Evolutionary conservation across 2,329 filamentous ascomycete genomes (phyloP), one percentile per base, ranked within the genome.

Genomic region (Fusarium tjaetaba): DNA sequence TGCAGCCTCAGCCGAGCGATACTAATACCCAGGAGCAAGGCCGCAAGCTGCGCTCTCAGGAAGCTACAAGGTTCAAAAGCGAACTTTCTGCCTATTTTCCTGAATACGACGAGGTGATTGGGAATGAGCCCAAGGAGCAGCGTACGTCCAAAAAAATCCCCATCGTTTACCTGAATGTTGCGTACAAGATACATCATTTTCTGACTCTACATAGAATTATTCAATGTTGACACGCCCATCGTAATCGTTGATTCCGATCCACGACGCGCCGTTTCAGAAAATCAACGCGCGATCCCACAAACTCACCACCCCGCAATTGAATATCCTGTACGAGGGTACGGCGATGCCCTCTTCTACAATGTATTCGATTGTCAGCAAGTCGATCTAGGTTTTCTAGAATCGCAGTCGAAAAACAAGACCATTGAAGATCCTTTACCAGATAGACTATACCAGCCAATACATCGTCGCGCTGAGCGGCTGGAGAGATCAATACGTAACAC

Each of bases 21-120:
- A 82, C 82, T 41, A 84, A 85, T 76, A 82, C 83, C 30, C 84
- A 85, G 72, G 85, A 90, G 69, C 91, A 93, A 75, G 92, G 95
- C 73, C 88, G 89, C 78, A 96, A 94, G 80, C 85, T 98, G 80
- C 90, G 96, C 71, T 97, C 94, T 59, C 93, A 97, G 78, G 94
- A 97, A 78, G 93, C 92, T 16, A 92, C 92, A 58, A 89, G 94
- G 76, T 92, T 95, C 84, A 97, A 97, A 87, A 98, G 95, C 83
- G 95, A 98, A 80, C 87, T 98, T 70, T 92, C 95, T 42, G 89
- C 91, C 53, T 98, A 97, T 84, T 98, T 98, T 79, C 91, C 93
- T 59, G 95, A 97, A 79, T 98, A 97, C 82, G 95, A 98, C 82
- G 94, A 97, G 80, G 90, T 98, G 75, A 94, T 98, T 83, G 95